A percentile compares a stretch with the other conserved stretches of the same genome.
Evolutionary conservation across 2,329 filamentous ascomycete genomes (phyloP).

Genomic region (Botrytis byssoidea): DNA sequence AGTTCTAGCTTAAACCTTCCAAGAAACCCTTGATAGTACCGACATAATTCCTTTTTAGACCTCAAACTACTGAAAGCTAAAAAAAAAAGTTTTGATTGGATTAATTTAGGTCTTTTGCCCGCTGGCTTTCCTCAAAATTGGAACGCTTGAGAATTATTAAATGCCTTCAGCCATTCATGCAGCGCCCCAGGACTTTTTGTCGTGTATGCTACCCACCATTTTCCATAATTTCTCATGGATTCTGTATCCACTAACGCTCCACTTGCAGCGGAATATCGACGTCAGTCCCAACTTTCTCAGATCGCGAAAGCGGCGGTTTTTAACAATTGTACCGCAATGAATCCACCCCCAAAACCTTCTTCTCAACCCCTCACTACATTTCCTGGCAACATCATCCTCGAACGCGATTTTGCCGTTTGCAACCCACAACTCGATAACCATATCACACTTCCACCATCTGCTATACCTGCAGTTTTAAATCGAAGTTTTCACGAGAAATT

Average conservation of each 20-base stretch:
- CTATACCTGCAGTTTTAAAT: background rate
- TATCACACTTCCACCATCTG: conserved; percentile 13
- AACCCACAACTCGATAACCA: conserved; percentile 15
- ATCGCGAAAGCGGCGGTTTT: conserved; percentile 16
- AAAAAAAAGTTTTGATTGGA: conserved; percentile 4
- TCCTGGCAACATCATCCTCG: background rate
- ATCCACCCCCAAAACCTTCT: conserved; percentile 2
- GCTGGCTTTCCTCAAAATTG: background rate
- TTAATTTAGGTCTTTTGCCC: background rate
- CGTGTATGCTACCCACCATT: conserved; percentile 19
- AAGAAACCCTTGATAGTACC: background rate
- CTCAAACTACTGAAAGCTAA: conserved; percentile 1
- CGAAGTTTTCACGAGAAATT: background rate
- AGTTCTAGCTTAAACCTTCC: background rate
- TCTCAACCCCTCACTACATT: conserved; percentile 16
- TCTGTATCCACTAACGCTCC: conserved; percentile 11
- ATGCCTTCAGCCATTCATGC: conserved; percentile 23
- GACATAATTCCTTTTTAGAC: conserved; percentile 15
- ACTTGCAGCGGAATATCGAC: conserved; percentile 17
- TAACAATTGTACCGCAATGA: conserved; percentile 19
- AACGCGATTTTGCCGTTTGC: conserved; percentile 18
- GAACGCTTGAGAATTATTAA: background rate
- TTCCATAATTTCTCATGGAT: background rate
- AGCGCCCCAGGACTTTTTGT: conserved; percentile 10
- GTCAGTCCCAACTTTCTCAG: conserved; percentile 21